A percentile compares a stretch with the other conserved stretches of the same genome.
These are phyloP conservation scores for Rutstroemia sydowiana DNA, from an alignment of 2,329 filamentous ascomycete species.

Conservation along the genomic window DNA sequence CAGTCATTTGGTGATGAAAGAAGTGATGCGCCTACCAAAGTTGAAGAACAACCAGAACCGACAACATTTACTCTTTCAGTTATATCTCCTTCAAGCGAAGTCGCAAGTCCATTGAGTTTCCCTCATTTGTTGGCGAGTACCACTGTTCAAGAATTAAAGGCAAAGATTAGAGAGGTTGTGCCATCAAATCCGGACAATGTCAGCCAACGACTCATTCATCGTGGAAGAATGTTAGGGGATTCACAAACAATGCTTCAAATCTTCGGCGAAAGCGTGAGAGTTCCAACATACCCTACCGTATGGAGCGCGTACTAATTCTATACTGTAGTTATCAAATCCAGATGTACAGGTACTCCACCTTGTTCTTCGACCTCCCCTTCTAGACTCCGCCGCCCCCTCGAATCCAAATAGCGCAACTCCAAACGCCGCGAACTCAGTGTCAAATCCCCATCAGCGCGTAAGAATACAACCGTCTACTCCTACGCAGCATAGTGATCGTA, in stretches of 20 bases:
- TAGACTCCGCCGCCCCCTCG: constrained; percentile 12
- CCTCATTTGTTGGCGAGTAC: constrained; percentile 41
- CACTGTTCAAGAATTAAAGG: constrained; percentile 51
- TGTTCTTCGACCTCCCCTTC: constrained; percentile 38
- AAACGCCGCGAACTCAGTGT: not conserved
- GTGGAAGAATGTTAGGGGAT: constrained; percentile 49
- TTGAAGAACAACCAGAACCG: constrained; percentile 18
- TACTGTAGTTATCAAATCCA: constrained; percentile 35
- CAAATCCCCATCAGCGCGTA: not conserved
- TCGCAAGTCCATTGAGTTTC: constrained; percentile 44
- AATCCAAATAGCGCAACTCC: constrained; percentile 4
- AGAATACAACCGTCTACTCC: constrained; percentile 9
- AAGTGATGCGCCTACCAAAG: constrained; percentile 14
- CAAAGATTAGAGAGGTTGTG: constrained; percentile 46
- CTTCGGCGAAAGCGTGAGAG: constrained; percentile 42
- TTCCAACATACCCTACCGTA: not conserved
- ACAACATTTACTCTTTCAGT: constrained; percentile 47
- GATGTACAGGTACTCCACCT: constrained; percentile 48
- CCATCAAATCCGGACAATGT: constrained; percentile 44
- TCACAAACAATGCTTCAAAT: constrained; percentile 48
- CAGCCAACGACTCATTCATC: constrained; percentile 53
- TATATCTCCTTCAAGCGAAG: constrained; percentile 50
- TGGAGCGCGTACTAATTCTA: constrained; percentile 7
- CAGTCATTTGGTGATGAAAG: constrained; percentile 10
- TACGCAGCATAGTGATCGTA: too few relatives aligned